These are phyloP conservation scores for Tuber magnatum DNA, from an alignment of 495 filamentous ascomycete genomes.

Conservation along the genomic window DNA sequence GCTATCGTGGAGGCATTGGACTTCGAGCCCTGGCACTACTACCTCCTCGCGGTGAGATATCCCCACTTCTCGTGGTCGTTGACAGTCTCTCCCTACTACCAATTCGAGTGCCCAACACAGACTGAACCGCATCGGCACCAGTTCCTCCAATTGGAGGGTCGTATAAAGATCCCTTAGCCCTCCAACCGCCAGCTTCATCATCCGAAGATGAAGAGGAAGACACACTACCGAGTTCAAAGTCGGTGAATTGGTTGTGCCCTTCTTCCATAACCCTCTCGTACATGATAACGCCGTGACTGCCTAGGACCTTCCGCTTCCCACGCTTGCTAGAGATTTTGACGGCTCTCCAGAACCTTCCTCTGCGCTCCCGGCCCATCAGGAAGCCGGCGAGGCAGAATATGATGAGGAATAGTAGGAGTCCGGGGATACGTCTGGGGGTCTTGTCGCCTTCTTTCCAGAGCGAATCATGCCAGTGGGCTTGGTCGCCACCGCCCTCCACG, in stretches of 20 bases:
- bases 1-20: slow-evolving; percentile 52
- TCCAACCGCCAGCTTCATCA: slow-evolving; percentile 50
- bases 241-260: slow-evolving; percentile 50
- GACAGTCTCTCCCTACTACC: slow-evolving; percentile 70
- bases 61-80: slow-evolving; percentile 52
- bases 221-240: slow-evolving; percentile 64
- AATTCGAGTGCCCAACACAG: slow-evolving; percentile 66
- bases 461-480: slow-evolving; percentile 66
- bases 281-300: slow-evolving; percentile 44
- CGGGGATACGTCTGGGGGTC: slow-evolving; percentile 60
- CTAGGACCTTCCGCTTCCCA: slow-evolving; percentile 53
- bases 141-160: slow-evolving; percentile 46
- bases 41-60: slow-evolving; percentile 52
- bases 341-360: slow-evolving; percentile 57
- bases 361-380: slow-evolving; percentile 63
- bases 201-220: slow-evolving; percentile 48
- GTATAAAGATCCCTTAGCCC: slow-evolving; percentile 54
- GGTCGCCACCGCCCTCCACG: slow-evolving; percentile 48
- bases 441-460: slow-evolving; percentile 54
- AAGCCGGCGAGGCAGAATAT: slow-evolving; percentile 52
- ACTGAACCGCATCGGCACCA: slow-evolving; percentile 44
- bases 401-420: slow-evolving; percentile 69
- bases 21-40: slow-evolving; percentile 51
- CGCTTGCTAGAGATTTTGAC: slow-evolving; percentile 51
- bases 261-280: slow-evolving; percentile 87